Percentiles rank a stretch among this genome's conserved stretches.
phyloP scores from a whole-genome alignment of 805 yeast genomes.

The Candida insectalens region DNA sequence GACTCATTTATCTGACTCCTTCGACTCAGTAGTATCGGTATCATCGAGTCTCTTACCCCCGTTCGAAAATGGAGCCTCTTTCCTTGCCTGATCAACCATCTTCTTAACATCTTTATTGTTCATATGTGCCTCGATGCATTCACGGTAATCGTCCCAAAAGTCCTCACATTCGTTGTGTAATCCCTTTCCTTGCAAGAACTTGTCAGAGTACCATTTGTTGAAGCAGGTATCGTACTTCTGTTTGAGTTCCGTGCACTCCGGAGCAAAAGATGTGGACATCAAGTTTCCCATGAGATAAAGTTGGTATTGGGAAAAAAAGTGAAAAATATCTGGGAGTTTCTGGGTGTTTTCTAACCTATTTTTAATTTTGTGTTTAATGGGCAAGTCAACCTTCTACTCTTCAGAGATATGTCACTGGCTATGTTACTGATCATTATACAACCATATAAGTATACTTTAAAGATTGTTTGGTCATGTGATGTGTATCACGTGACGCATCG shows the following conservation, averaged over 20 bases:
- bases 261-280: slow-evolving; percentile 88
- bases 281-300: slow-evolving; percentile 46
- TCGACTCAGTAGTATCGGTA: too few species aligned
- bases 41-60: slow-evolving; percentile 37
- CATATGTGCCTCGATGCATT: slow-evolving; percentile 70
- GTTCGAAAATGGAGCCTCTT: slow-evolving; percentile 79
- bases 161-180: slow-evolving; percentile 82
- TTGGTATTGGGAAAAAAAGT: neutral
- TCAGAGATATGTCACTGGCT: too few species aligned
- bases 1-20: too few species aligned
- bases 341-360: too few species aligned
- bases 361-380: too few species aligned
- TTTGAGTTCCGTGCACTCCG: slow-evolving; percentile 87
- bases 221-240: slow-evolving; percentile 87
- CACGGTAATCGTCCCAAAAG: slow-evolving; percentile 78
- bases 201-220: slow-evolving; percentile 91
- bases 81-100: slow-evolving; percentile 79
- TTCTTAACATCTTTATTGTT: slow-evolving; percentile 70
- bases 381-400: too few species aligned
- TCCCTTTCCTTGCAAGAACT: slow-evolving; percentile 54
- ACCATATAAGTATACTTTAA: too few species aligned
- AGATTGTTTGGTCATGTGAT: too few species aligned
- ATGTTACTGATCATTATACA: too few species aligned
- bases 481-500: too few species aligned
- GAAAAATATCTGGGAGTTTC: neutral